These are phyloP conservation scores for Daucus carota DNA, from an alignment of 129 eudicot genomes.

Conservation along the genomic window DNA sequence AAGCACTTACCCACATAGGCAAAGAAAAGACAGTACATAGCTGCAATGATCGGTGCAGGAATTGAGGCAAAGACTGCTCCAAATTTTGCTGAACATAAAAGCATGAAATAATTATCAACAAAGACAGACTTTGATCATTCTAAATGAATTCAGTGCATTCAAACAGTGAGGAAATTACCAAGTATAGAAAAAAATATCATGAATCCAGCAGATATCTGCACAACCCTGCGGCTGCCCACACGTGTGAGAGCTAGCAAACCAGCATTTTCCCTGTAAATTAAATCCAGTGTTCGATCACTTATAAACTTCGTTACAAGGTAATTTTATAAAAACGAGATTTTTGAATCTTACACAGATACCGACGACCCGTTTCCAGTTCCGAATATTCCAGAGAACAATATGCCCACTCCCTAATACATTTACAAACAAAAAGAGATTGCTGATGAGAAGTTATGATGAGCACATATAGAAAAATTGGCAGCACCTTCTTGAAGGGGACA, in stretches of 20 bases:
- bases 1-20: conserved; percentile 84
- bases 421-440: not conserved
- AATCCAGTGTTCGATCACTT: not conserved
- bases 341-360: conserved; percentile 70
- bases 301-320: conserved; percentile 13
- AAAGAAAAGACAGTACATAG: conserved; percentile 76
- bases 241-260: conserved; percentile 87
- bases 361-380: conserved; percentile 93
- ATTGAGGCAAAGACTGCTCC: conserved; percentile 96
- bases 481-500: not conserved
- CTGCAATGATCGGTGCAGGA: conserved; percentile 93
- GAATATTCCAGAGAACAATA: conserved; percentile 79
- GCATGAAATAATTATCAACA: not conserved
- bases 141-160: not conserved
- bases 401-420: conserved; percentile 67
- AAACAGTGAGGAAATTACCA: conserved; percentile 30
- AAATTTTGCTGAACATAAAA: conserved; percentile 57
- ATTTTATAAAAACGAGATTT: not conserved
- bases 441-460: not conserved
- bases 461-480: not conserved
- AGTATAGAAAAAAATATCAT: conserved; percentile 96
- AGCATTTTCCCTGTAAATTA: conserved; percentile 72
- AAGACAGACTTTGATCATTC: not conserved
- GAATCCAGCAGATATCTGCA: conserved; percentile 92
- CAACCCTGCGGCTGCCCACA: conserved; percentile 95